Base-by-base conservation (phyloP, 78 protist genomes). In the Dictyostelium intermedium region DNA sequence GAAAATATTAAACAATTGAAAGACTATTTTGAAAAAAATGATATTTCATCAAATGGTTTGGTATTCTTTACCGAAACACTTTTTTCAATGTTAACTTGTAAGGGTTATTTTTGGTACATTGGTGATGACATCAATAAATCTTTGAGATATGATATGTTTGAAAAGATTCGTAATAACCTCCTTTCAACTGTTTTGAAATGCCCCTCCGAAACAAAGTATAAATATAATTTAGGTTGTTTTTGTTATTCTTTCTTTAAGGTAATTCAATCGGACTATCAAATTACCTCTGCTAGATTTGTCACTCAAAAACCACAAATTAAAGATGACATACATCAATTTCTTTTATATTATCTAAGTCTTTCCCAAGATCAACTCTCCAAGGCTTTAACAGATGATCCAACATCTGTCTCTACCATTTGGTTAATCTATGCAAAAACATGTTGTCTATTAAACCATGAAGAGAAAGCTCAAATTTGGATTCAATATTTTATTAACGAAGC, bases 391-490 rank as follows among this genome's bases (percentile, higher is more conserved):
- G 43, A 89, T 30, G 43, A 81, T 20, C 87, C 94, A 80, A 81
- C 34, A 63, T 41, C 84, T 11, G 41, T 5, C 9, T 23, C 94
- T 34, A 53, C 4, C 25, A 43, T 63, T 63, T 89, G 87, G 87
- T 89, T 89, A 66, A 43, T 80, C 18, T 89, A 72, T 72, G 86
- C 87, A 47, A 89, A 89, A 81, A 80, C 94, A 63, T 89, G 94
- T 81, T 45, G 86, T 80, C 73, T 89, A 35, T 70, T 89, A 23
- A 50, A 80, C 50, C 50, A 66, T 35, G 94, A 89, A 47, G 94
- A 89, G n/a, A 89, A 80, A 37, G 86, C 94, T 27, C 87, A 89
- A 43, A 80, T 35, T 39, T 89, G 94, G 94, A 89, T 89, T 25
- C 94, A 89, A 69, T 69, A 79, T 37, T 89, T 41, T 70, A 89